Percentiles rank a stretch among this genome's conserved stretches.
Evolutionary conservation across 345 rosid genomes (phyloP).

Genomic region (Boechera stricta): DNA sequence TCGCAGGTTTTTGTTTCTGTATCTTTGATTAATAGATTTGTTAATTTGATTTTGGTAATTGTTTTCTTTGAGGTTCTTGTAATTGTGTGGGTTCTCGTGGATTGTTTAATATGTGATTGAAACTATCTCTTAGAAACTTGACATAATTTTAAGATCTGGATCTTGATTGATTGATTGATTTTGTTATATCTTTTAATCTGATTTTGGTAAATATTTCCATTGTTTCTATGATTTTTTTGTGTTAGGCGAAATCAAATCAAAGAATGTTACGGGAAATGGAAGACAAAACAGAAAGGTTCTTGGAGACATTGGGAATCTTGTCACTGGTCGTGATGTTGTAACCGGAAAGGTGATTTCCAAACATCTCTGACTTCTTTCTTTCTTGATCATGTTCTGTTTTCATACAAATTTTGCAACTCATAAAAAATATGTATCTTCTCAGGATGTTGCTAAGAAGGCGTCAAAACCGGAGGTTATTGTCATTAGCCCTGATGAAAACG

Average conservation of each 20-base stretch:
- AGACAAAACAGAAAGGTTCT: slow-evolving; percentile 64
- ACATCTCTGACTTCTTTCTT: neutral
- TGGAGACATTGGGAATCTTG: slow-evolving; percentile 80
- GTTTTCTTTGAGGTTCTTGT: neutral
- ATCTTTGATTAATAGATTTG: neutral
- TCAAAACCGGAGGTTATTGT: slow-evolving; percentile 51
- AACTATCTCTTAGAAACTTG: too few relatives aligned
- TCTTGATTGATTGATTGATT: neutral
- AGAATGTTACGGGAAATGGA: slow-evolving; percentile 54
- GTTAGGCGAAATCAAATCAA: slow-evolving; percentile 59
- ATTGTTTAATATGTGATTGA: too few relatives aligned
- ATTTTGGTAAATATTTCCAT: too few relatives aligned
- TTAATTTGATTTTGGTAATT: neutral
- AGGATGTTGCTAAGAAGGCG: slow-evolving; percentile 26
- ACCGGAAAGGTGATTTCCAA: slow-evolving; percentile 53
- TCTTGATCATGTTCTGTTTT: neutral
- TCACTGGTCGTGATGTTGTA: slow-evolving; percentile 48
- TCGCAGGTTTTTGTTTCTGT: slow-evolving; percentile 43
- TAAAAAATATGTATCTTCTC: neutral
- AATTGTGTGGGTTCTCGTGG: neutral
- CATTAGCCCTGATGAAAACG: slow-evolving; percentile 63
- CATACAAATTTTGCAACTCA: neutral
- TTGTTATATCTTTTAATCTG: neutral
- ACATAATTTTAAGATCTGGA: too few relatives aligned
- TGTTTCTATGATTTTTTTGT: too few relatives aligned